phyloP scores from a whole-genome alignment of 2,329 filamentous ascomycete species.

The Pyricularia sp. region DNA sequence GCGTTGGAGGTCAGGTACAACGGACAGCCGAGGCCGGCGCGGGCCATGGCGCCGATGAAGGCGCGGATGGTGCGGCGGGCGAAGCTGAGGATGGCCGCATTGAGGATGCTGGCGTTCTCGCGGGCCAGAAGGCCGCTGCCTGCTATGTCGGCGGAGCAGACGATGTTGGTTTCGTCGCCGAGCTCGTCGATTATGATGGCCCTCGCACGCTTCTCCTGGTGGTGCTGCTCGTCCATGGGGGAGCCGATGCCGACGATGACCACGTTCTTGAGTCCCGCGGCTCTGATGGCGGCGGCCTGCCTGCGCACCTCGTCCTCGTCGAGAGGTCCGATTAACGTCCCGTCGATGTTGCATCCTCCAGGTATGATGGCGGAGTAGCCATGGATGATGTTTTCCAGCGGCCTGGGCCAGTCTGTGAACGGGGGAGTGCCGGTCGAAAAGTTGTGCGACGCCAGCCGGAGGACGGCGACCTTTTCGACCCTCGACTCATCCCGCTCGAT shows the following conservation, averaged over 20 bases:
- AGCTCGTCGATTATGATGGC: constrained; percentile 30
- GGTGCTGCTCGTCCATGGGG: constrained; percentile 35
- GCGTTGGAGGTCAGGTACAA: constrained; percentile 57
- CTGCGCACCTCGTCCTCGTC: constrained; percentile 28
- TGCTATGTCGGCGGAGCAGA: constrained; percentile 41
- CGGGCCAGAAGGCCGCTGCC: constrained; percentile 48
- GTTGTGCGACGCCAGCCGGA: constrained; percentile 40
- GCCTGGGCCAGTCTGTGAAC: constrained; percentile 42
- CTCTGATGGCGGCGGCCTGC: constrained; percentile 28
- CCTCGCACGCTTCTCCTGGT: constrained; percentile 38
- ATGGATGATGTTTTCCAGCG: constrained; percentile 36
- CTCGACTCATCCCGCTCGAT: constrained; percentile 40
- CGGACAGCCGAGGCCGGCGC: constrained; percentile 39
- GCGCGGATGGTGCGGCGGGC: constrained; percentile 45
- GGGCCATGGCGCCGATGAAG: constrained; percentile 42
- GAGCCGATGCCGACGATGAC: constrained; percentile 42
- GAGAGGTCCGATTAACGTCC: constrained; percentile 33
- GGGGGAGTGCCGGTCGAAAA: constrained; percentile 41
- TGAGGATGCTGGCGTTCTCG: constrained; percentile 57
- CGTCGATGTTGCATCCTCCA: constrained; percentile 44
- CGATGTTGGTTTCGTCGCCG: constrained; percentile 31
- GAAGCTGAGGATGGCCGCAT: constrained; percentile 51
- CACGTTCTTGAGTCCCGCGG: constrained; percentile 34
- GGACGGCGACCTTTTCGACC: constrained; percentile 40
- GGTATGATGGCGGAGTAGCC: constrained; percentile 34